phyloP scores from a whole-genome alignment of 75 land plant genomes.

The Cunninghamia lanceolata region DNA sequence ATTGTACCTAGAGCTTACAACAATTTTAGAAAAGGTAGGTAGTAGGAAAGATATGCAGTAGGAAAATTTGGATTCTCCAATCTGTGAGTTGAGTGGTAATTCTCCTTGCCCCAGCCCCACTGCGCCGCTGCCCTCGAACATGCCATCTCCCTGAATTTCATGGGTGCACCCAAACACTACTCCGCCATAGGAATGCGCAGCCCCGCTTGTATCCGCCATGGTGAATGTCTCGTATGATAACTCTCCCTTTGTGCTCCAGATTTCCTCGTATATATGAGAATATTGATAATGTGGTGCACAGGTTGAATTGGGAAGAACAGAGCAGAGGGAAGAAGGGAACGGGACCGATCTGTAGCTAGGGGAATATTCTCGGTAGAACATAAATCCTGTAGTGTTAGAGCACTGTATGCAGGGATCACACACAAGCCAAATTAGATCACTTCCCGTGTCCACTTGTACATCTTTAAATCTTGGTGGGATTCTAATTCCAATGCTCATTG shows the following conservation, averaged over 20 bases:
- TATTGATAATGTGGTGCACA: conserved; percentile 2
- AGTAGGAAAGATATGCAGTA: conserved; percentile 52
- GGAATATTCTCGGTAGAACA: conserved; percentile 37
- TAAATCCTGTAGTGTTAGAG: conserved; percentile 32
- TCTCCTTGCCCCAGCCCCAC: conserved; percentile 36
- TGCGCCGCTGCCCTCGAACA: neutral
- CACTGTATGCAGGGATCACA: conserved; percentile 51
- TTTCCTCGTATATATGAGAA: conserved; percentile 24
- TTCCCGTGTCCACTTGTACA: conserved; percentile 66
- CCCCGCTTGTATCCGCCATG: conserved; percentile 11
- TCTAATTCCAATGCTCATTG: conserved; percentile 48
- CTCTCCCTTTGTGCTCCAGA: conserved; percentile 18
- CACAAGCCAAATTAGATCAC: conserved; percentile 60
- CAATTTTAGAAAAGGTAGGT: no score
- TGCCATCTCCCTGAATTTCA: conserved; percentile 4
- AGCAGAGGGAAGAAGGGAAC: conserved; percentile 25
- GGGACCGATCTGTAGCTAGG: conserved; percentile 34
- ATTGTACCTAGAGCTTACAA: no score
- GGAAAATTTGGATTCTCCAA: conserved; percentile 43
- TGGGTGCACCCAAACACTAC: conserved; percentile 31
- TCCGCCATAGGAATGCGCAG: neutral
- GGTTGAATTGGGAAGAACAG: neutral
- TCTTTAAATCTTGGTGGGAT: conserved; percentile 39
- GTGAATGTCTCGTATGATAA: conserved; percentile 23
- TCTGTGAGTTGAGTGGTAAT: conserved; percentile 38